Evolutionary conservation across 192 early-diverging fungal genomes (phyloP).

Genomic region (Coemansia erecta): DNA sequence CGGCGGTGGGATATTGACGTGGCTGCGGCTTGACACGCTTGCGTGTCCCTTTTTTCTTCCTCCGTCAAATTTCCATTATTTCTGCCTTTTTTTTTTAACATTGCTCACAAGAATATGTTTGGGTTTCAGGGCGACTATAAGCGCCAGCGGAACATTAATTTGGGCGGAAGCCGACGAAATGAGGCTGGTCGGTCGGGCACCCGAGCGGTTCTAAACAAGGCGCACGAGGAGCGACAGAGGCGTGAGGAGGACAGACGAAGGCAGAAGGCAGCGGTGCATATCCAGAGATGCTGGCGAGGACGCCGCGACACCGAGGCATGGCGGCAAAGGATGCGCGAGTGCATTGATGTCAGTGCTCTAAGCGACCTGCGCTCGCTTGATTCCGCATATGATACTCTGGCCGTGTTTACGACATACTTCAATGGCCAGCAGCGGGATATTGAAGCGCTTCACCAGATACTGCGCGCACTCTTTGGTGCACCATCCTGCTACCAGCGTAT

Average conservation of each 20-base stretch:
- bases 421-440: slow-evolving; percentile 17
- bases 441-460: slow-evolving; percentile 13
- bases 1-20: neutral
- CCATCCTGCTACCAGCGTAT: neutral
- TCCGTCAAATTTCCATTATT: neutral
- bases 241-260: slow-evolving; percentile 69
- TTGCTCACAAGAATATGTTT: slow-evolving; percentile 32
- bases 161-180: slow-evolving; percentile 73
- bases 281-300: slow-evolving; percentile 60
- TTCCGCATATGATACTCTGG: slow-evolving; percentile 4
- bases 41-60: slow-evolving; percentile 5
- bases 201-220: slow-evolving; percentile 61
- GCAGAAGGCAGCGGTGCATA: slow-evolving; percentile 55
- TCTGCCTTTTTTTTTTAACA: neutral
- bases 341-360: slow-evolving; percentile 19
- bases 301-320: slow-evolving; percentile 14
- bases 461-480: slow-evolving; percentile 22
- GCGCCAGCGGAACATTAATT: slow-evolving; percentile 70
- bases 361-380: neutral
- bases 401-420: slow-evolving; percentile 31
- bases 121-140: slow-evolving; percentile 83
- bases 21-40: neutral
- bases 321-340: slow-evolving; percentile 25
- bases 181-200: slow-evolving; percentile 55
- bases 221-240: slow-evolving; percentile 67